Percentiles rank a stretch among this genome's conserved stretches.
phyloP scores from a whole-genome alignment of 106 monocot genomes.

The Hemerocallis citrina region DNA sequence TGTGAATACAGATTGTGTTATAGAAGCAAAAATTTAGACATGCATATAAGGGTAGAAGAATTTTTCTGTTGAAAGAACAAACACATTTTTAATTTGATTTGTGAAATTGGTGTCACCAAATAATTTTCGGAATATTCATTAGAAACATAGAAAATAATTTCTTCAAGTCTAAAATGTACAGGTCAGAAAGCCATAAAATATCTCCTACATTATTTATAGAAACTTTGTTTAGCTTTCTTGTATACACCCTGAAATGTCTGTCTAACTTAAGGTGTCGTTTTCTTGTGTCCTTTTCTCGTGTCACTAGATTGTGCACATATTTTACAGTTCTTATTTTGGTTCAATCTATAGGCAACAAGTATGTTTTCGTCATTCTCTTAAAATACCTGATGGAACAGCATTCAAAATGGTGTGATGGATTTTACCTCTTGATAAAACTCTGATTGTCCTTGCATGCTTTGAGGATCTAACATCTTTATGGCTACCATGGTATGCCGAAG shows the following conservation, averaged over 20 bases:
- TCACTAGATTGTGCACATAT: background rate
- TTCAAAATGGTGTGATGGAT: background rate
- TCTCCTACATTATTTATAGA: too few relatives aligned
- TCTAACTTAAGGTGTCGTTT: background rate
- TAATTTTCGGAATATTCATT: too few relatives aligned
- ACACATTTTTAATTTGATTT: background rate
- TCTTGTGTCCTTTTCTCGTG: background rate
- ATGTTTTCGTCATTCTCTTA: too few relatives aligned
- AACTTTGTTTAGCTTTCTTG: too few relatives aligned
- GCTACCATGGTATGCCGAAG: conserved; percentile 36
- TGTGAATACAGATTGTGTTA: too few relatives aligned
- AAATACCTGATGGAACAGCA: too few relatives aligned
- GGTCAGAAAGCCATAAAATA: too few relatives aligned
- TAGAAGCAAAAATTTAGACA: background rate
- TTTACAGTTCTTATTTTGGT: background rate
- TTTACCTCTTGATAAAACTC: conserved; percentile 49
- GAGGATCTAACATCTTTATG: conserved; percentile 29
- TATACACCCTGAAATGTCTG: background rate
- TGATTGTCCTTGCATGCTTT: conserved; percentile 17
- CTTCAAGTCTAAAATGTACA: too few relatives aligned
- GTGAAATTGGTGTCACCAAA: too few relatives aligned
- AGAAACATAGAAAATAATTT: too few relatives aligned
- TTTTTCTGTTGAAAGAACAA: background rate
- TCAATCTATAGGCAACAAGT: background rate
- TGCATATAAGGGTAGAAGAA: background rate